Base-by-base conservation (phyloP, 2,329 filamentous ascomycete genomes). In the Setomelanomma holmii region DNA sequence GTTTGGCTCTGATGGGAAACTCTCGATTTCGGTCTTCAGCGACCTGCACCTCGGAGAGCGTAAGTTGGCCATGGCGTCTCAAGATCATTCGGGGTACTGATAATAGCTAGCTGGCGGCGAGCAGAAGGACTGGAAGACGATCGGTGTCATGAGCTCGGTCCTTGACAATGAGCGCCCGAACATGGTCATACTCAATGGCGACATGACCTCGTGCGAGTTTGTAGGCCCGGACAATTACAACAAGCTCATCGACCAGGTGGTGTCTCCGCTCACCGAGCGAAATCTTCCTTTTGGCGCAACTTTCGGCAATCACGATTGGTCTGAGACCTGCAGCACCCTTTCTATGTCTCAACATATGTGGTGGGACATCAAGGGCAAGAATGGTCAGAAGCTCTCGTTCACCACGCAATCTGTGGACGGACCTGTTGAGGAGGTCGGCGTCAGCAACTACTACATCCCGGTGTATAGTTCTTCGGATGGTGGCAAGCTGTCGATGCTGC, bases 21-120 rank as follows among this genome's bases (percentile, higher is more conserved):
- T 83, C 43, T 76, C 81, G 17, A 77, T 83, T 24, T 71, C 84
- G 1, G 80, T 91, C 11, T 89, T 91, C 55, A 82, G 84, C 22
- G 89, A 91, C 60, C 72, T 91, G 6, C 88, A 91, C 67, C 89
- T 88, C 66, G 89, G 87, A 8, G 88, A 91, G 71, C 82, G 84
- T 84, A 72, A 58, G 65, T 61, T 78, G 0, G 5, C 33, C 7
- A 8, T 77, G 79, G 4, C 8, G 4, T 7, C 7, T 7, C 3
- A 20, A 39, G 20, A 3, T 17, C 10, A n/a, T 1, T 12, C 21
- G 7, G 12, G 19, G 12, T 20, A 34, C 51, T 66, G 3, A 65
- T 19, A 14, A 16, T 8, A 5, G n/a, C 7, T 17, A 66, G 63
- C 60, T 14, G 40, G 45, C 12, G 49, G 41, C 44, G 38, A 24